Conservation (phyloP, 2,329 filamentous ascomycete species). For the Dendrostoma leiphaemia region DNA sequence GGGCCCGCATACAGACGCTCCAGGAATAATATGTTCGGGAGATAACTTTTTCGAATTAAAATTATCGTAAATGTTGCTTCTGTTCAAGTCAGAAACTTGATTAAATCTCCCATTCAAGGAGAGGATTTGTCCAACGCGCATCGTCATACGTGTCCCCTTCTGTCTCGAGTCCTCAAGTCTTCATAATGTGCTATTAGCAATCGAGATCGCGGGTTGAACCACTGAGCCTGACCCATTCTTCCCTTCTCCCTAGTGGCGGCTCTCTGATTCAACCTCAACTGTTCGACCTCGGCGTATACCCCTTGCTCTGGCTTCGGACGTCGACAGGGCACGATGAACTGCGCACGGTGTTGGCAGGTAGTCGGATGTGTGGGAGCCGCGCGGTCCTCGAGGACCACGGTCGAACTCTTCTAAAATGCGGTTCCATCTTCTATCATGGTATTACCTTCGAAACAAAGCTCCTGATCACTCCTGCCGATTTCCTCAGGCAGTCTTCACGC, state of each 20-base stretch:
- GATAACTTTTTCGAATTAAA: neutral
- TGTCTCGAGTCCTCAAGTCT: constrained; percentile 1
- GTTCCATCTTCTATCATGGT: constrained; percentile 4
- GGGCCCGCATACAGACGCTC: too few relatives aligned
- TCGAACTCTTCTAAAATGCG: constrained; percentile 14
- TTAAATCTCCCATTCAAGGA: constrained; percentile 15
- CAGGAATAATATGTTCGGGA: too few relatives aligned
- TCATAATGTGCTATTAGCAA: neutral
- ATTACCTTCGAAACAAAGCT: constrained; percentile 3
- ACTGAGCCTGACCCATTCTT: too few relatives aligned
- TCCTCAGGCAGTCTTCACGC: too few relatives aligned
- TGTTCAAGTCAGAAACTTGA: constrained; percentile 1
- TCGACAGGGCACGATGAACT: constrained; percentile 7
- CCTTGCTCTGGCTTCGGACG: too few relatives aligned
- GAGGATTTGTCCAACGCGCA: constrained; percentile 5
- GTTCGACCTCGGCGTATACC: too few relatives aligned
- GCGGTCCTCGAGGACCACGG: constrained; percentile 5
- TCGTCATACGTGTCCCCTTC: neutral
- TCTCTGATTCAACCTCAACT: neutral
- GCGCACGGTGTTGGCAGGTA: constrained; percentile 5
- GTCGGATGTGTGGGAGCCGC: constrained; percentile 15
- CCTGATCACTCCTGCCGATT: too few relatives aligned
- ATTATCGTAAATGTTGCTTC: constrained; percentile 1
- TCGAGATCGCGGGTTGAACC: too few relatives aligned
- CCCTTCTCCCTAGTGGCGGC: too few relatives aligned